Evolutionary conservation across 148 eudicot genomes (phyloP).

Genomic region (Fagopyrum tataricum): DNA sequence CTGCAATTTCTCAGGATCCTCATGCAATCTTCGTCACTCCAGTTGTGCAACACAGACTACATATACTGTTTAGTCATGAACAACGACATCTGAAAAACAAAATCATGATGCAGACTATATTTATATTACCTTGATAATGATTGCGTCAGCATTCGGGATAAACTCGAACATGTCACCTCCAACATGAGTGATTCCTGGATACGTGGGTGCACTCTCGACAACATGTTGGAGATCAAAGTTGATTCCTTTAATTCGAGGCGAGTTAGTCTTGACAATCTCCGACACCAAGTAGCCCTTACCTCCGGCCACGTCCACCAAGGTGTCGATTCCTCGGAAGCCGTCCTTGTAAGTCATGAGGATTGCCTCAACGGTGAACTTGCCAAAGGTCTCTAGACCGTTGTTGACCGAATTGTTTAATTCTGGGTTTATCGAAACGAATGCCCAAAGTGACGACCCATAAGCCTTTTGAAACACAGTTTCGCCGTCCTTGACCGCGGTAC

Average conservation of each 20-base stretch:
- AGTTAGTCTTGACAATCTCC: slow-evolving; percentile 24
- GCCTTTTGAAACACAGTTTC: slow-evolving; percentile 30
- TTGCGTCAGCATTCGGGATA: slow-evolving; percentile 40
- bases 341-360: slow-evolving; percentile 27
- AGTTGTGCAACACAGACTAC: slow-evolving; percentile 40
- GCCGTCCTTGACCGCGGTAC: slow-evolving; percentile 22
- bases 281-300: slow-evolving; percentile 21
- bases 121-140: slow-evolving; percentile 39
- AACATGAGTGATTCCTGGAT: slow-evolving; percentile 39
- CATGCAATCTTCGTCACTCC: slow-evolving; percentile 29
- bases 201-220: slow-evolving; percentile 25
- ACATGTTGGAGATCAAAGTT: slow-evolving; percentile 33
- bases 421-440: slow-evolving; percentile 19
- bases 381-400: slow-evolving; percentile 31
- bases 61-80: too few relatives aligned
- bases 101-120: neutral
- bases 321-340: slow-evolving; percentile 24
- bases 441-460: slow-evolving; percentile 29
- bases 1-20: slow-evolving; percentile 27
- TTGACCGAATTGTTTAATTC: slow-evolving; percentile 30
- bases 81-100: too few relatives aligned
- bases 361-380: slow-evolving; percentile 20
- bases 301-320: neutral
- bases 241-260: slow-evolving; percentile 37
- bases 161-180: slow-evolving; percentile 15